Evolutionary conservation across 805 yeast species (phyloP).

Genomic region (Saccharomycopsis amapae): DNA sequence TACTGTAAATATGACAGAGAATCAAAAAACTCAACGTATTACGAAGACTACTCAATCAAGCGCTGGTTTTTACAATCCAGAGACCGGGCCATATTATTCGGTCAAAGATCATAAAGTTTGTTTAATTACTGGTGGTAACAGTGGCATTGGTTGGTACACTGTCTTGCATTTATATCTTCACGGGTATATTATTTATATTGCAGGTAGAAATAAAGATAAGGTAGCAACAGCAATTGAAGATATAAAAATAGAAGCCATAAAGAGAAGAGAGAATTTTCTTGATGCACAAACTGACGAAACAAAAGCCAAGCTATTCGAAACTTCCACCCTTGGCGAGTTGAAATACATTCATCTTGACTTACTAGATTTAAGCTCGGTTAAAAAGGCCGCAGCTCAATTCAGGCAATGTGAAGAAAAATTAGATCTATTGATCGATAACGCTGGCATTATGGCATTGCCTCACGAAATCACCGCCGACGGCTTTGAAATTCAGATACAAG

Average conservation of each 20-base stretch:
- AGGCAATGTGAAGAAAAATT: conserved; percentile 37
- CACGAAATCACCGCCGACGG: conserved; percentile 55
- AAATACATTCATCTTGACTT: conserved; percentile 50
- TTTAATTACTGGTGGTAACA: conserved; percentile 72
- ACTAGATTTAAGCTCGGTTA: conserved; percentile 32
- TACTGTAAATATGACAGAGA: no score
- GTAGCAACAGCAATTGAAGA: conserved; percentile 52
- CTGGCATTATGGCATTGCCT: conserved; percentile 79
- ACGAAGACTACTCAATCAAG: no score
- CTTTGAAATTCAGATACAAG: conserved; percentile 74
- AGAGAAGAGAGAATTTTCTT: not conserved
- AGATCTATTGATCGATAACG: conserved; percentile 65
- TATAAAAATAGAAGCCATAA: conserved; percentile 46
- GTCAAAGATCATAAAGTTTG: conserved; percentile 59
- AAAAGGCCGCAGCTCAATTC: conserved; percentile 36
- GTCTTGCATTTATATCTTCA: conserved; percentile 71
- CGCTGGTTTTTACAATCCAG: conserved; percentile 38
- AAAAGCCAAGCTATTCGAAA: not conserved
- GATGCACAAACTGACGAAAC: not conserved
- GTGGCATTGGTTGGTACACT: conserved; percentile 75
- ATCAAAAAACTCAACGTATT: no score
- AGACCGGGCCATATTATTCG: conserved; percentile 47
- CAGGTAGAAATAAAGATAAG: conserved; percentile 56
- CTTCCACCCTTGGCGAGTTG: conserved; percentile 39
- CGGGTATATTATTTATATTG: conserved; percentile 69